Conservation (phyloP, 176 grass and related monocot species). For the Hordeum marinum region DNA sequence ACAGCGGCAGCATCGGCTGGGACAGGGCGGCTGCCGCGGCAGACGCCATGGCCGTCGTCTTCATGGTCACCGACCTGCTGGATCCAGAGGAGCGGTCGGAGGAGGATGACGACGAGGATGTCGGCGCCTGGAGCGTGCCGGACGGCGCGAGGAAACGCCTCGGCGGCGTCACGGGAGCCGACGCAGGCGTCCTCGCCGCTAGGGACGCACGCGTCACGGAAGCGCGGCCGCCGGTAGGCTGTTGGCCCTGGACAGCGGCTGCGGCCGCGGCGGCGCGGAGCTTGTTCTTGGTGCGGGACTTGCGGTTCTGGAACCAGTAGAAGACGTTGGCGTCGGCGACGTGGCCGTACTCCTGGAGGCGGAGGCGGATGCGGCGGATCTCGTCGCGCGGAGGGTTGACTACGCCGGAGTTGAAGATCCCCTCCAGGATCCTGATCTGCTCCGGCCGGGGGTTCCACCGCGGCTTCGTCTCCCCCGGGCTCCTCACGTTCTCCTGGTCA, state of each 20-base stretch:
- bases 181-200: not conserved
- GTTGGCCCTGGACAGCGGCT: conserved; percentile 2
- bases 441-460: conserved; percentile 97
- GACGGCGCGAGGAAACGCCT: not conserved
- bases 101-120: conserved; percentile 63
- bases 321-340: conserved; percentile 98
- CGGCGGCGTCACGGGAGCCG: conserved; percentile 19
- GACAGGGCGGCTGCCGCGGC: not conserved
- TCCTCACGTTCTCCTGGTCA: conserved; percentile 56
- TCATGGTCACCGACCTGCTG: conserved; percentile 34
- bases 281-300: conserved; percentile 94
- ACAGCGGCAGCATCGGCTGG: not conserved
- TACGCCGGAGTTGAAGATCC: conserved; percentile 93
- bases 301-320: conserved; percentile 99
- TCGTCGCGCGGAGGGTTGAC: conserved; percentile 92
- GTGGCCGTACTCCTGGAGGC: conserved; percentile 88
- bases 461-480: conserved; percentile 69
- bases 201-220: not conserved
- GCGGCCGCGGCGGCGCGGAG: conserved; percentile 31
- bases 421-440: conserved; percentile 93
- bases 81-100: conserved; percentile 64
- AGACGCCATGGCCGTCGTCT: not conserved
- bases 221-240: not conserved
- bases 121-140: conserved; percentile 13
- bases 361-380: conserved; percentile 83